Evolutionary conservation across 257 asterid genomes (phyloP).

Genomic region (Rauvolfia tetraphylla): DNA sequence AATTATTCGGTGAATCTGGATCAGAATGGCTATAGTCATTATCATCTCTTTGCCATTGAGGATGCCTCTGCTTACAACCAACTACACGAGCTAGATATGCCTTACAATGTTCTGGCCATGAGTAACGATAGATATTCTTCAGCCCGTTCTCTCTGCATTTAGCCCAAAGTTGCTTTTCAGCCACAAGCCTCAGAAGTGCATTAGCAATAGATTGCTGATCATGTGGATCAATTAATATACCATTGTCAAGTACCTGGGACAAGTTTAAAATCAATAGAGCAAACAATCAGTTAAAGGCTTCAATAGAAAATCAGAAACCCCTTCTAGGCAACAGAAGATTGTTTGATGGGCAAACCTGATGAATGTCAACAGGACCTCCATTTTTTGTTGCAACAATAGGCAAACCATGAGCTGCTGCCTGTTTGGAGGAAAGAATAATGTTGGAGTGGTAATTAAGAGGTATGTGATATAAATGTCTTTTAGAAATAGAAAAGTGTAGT

Average conservation of each 20-base stretch:
- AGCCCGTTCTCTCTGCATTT: slow-evolving; percentile 58
- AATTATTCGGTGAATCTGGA: slow-evolving; percentile 62
- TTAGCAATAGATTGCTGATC: slow-evolving; percentile 61
- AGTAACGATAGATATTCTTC: slow-evolving; percentile 62
- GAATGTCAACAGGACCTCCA: slow-evolving; percentile 90
- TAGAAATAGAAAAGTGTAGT: slow-evolving; percentile 7
- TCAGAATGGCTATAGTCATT: slow-evolving; percentile 40
- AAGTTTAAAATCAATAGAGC: slow-evolving; percentile 20
- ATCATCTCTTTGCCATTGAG: slow-evolving; percentile 55
- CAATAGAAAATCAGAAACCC: neutral
- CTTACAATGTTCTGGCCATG: slow-evolving; percentile 82
- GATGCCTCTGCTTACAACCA: slow-evolving; percentile 65
- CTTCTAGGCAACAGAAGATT: neutral
- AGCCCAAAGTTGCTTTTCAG: slow-evolving; percentile 71
- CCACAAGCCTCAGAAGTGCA: slow-evolving; percentile 67
- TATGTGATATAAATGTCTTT: neutral
- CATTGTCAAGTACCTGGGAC: slow-evolving; percentile 65
- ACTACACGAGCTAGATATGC: slow-evolving; percentile 61
- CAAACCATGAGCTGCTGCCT: slow-evolving; percentile 89
- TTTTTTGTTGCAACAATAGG: slow-evolving; percentile 82
- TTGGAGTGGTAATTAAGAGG: neutral
- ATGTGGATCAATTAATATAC: slow-evolving; percentile 66
- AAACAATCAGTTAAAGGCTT: neutral
- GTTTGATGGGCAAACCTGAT: slow-evolving; percentile 44
- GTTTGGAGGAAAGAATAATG: slow-evolving; percentile 6